A percentile compares a stretch with the other conserved stretches of the same genome.
Conservation (phyloP, 192 early-diverging fungal species). For the Coemansia sp. region DNA sequence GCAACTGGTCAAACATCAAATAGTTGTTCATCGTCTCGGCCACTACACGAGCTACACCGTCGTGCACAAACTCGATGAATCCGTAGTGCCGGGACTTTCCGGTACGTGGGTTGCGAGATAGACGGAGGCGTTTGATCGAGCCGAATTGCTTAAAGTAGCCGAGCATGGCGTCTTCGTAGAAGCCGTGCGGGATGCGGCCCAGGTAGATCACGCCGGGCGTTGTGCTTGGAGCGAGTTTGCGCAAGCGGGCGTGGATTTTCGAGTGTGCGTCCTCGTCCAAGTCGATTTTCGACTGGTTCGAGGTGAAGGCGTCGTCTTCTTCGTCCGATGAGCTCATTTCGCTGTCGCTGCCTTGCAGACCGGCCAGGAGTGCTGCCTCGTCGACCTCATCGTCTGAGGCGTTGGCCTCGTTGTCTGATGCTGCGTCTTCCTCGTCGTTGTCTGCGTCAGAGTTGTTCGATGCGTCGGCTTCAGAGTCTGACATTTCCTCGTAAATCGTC, state of each 20-base stretch:
- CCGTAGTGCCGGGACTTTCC: conserved; percentile 90
- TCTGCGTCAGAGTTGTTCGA: conserved; percentile 25
- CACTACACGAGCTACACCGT: conserved; percentile 84
- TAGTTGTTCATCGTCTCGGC: conserved; percentile 98
- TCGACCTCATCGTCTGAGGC: conserved; percentile 34
- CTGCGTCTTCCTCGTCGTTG: conserved; percentile 11
- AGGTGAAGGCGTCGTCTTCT: conserved; percentile 23
- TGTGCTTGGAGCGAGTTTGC: conserved; percentile 6
- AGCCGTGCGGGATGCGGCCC: conserved; percentile 91
- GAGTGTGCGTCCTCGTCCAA: conserved; percentile 20
- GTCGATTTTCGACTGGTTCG: conserved; percentile 15
- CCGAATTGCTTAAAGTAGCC: conserved; percentile 95
- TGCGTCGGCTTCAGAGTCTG: conserved; percentile 41
- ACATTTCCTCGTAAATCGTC: conserved; percentile 44
- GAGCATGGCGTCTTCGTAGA: conserved; percentile 91
- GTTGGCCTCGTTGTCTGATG: conserved; percentile 7
- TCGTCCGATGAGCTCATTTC: conserved; percentile 35
- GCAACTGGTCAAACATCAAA: conserved; percentile 72
- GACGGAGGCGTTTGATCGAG: conserved; percentile 67
- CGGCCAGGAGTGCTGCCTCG: conserved; percentile 44
- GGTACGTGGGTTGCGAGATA: conserved; percentile 91
- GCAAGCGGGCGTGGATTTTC: conserved; percentile 10
- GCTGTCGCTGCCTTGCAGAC: conserved; percentile 39
- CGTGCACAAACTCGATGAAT: conserved; percentile 85
- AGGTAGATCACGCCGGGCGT: conserved; percentile 77